Conservation (phyloP, 192 early-diverging fungal species). For the Physocladia obscura region DNA sequence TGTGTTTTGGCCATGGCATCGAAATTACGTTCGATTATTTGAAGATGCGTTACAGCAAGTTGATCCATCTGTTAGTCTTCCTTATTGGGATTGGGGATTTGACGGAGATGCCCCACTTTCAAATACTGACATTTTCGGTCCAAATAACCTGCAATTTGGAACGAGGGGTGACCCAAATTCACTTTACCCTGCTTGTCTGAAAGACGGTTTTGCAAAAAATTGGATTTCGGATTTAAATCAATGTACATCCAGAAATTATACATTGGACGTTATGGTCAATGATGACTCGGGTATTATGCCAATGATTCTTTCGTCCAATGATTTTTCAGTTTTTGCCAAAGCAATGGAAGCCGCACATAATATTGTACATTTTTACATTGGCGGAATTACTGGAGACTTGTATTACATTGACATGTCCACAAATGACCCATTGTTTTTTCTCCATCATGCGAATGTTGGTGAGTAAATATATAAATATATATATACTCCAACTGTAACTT, state of each 20-base stretch:
- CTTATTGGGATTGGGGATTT: constrained; percentile 57
- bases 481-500: neutral
- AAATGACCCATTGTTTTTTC: constrained; percentile 45
- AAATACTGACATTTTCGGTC: constrained; percentile 25
- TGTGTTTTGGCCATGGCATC: constrained; percentile 43
- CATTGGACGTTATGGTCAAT: constrained; percentile 9
- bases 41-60: constrained; percentile 26
- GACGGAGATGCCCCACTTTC: constrained; percentile 22
- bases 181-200: constrained; percentile 18
- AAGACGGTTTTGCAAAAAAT: constrained; percentile 24
- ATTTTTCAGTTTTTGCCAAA: constrained; percentile 21
- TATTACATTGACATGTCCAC: constrained; percentile 35
- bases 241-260: constrained; percentile 29
- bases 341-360: constrained; percentile 27
- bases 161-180: constrained; percentile 19
- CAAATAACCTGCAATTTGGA: constrained; percentile 6
- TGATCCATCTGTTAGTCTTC: constrained; percentile 21
- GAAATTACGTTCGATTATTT: constrained; percentile 24
- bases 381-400: constrained; percentile 24
- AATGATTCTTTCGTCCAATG: neutral
- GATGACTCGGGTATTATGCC: constrained; percentile 17
- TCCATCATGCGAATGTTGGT: constrained; percentile 48
- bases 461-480: neutral
- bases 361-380: constrained; percentile 30
- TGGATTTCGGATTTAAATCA: constrained; percentile 15